A percentile compares a stretch with the other conserved stretches of the same genome.
These are phyloP conservation scores for Chenopodium formosanum DNA, from an alignment of 148 eudicot species.

Conservation along the genomic window DNA sequence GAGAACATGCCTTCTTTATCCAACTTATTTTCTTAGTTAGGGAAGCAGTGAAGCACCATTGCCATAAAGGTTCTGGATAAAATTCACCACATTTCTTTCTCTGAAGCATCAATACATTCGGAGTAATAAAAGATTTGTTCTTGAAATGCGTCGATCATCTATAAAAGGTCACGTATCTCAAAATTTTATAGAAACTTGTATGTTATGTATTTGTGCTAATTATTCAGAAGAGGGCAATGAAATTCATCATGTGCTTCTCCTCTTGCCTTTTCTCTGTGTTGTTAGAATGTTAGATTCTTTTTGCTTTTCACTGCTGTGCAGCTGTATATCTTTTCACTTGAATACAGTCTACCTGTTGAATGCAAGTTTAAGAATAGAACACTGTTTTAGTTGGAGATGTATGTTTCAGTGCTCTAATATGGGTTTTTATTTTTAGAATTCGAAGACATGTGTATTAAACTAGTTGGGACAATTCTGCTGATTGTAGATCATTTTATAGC, in stretches of 20 bases:
- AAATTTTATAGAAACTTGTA: neutral
- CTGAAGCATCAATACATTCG: neutral
- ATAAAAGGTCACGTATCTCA: neutral
- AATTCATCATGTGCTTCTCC: neutral
- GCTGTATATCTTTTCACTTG: neutral
- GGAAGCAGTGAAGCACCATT: neutral
- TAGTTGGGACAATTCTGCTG: neutral
- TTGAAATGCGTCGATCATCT: neutral
- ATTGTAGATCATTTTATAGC: neutral
- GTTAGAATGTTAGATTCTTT: neutral
- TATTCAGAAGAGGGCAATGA: neutral
- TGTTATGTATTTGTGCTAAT: neutral
- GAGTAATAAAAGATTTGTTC: neutral
- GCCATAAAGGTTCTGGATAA: neutral
- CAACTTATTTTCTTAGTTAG: neutral
- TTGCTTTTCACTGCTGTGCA: neutral
- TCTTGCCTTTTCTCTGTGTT: neutral
- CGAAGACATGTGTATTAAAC: neutral
- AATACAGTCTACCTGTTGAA: neutral
- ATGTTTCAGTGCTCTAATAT: neutral
- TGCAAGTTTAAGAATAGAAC: neutral
- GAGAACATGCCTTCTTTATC: neutral
- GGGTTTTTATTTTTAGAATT: neutral
- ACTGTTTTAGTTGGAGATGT: neutral
- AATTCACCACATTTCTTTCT: neutral